Evolutionary conservation across 805 yeast genomes (phyloP).

Genomic region (Metschnikowia cubensis): DNA sequence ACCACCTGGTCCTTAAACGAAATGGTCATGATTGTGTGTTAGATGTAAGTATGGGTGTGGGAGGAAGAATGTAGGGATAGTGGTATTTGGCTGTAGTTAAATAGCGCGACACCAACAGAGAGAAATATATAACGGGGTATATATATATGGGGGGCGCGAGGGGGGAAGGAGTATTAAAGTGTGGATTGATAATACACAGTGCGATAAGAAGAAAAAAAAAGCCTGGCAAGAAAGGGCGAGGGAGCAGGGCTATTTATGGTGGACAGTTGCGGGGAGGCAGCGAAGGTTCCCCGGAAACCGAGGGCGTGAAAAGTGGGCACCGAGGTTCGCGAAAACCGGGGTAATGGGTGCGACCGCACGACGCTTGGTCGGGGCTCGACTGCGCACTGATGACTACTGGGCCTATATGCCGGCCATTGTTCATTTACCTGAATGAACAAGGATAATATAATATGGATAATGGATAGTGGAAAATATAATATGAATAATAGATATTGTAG

Average conservation of each 20-base stretch:
- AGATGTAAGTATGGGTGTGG: background rate
- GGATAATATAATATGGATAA: too few species aligned
- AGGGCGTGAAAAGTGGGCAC: constrained; percentile 5
- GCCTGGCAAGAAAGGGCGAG: background rate
- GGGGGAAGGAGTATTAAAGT: background rate
- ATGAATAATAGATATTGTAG: too few species aligned
- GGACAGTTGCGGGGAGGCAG: constrained; percentile 15
- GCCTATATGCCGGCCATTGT: too few species aligned
- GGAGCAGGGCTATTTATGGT: constrained; percentile 1
- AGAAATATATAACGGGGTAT: background rate
- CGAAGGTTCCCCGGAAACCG: constrained; percentile 14
- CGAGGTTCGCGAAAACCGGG: constrained; percentile 4
- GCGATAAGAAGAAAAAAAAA: background rate
- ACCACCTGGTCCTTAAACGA: constrained; percentile 81
- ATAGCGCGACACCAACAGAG: background rate
- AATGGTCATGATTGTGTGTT: constrained; percentile 14
- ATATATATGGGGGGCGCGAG: background rate
- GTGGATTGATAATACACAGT: background rate
- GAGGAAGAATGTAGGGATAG: background rate
- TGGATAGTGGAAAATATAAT: too few species aligned
- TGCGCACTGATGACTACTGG: too few species aligned
- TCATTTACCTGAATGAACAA: too few species aligned
- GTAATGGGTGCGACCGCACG: background rate
- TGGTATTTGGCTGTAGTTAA: background rate
- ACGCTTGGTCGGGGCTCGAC: too few species aligned